Evolutionary conservation across 768 basidiomycete genomes (phyloP).

Genomic region (Xanthoconium purpureum): DNA sequence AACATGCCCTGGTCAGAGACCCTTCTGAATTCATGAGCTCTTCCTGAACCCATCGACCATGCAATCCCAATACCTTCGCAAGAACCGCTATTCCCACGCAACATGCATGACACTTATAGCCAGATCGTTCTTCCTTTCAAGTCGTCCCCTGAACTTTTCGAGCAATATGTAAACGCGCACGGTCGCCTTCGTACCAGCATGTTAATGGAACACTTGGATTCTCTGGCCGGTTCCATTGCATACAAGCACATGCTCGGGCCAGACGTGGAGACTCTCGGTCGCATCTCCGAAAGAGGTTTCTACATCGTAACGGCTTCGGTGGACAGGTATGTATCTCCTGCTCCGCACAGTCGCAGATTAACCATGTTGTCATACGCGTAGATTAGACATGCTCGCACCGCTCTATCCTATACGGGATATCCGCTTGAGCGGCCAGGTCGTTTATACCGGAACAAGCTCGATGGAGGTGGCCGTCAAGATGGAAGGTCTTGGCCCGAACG

Average conservation of each 20-base stretch:
- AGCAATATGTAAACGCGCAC: constrained; percentile 67
- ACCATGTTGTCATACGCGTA: constrained; percentile 25
- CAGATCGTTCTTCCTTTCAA: constrained; percentile 64
- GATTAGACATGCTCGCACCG: constrained; percentile 64
- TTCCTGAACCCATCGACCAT: constrained; percentile 13
- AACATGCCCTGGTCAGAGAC: constrained; percentile 58
- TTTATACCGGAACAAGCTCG: constrained; percentile 70
- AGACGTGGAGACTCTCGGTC: constrained; percentile 49
- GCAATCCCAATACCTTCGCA: constrained; percentile 11
- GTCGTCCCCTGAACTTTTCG: constrained; percentile 54
- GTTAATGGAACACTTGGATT: constrained; percentile 79
- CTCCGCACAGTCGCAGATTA: background rate
- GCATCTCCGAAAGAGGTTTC: constrained; percentile 61
- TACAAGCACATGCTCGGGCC: constrained; percentile 82
- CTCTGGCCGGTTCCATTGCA: constrained; percentile 78
- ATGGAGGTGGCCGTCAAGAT: constrained; percentile 88
- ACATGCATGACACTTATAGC: constrained; percentile 72
- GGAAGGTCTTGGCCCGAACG: constrained; percentile 55
- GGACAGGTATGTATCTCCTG: constrained; percentile 47
- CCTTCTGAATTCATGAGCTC: constrained; percentile 40
- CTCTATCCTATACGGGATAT: constrained; percentile 63
- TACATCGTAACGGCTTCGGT: constrained; percentile 85
- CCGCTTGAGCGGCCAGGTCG: constrained; percentile 75
- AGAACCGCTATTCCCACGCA: constrained; percentile 40
- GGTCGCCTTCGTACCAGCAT: constrained; percentile 71